Conservation (phyloP, 2,329 filamentous ascomycete species). For the Sarocladium strictum region DNA sequence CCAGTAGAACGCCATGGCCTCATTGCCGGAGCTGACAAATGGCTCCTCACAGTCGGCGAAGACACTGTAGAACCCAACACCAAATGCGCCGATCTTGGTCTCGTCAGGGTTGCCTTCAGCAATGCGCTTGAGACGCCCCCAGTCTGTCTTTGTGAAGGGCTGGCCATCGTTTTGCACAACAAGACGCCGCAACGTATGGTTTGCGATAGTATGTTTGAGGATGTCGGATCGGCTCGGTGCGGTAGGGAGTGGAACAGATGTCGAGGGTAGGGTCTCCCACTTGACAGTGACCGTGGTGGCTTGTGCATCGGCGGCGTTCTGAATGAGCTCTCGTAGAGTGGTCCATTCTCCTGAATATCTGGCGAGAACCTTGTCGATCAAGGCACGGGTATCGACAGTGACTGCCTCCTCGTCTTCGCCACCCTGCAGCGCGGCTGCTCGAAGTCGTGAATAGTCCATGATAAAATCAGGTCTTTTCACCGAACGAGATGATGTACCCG, state of each 20-base stretch:
- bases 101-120: conserved; percentile 99
- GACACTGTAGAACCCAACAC: conserved; percentile 97
- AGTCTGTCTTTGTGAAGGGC: conserved; percentile 84
- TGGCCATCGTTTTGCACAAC: conserved; percentile 90
- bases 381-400: conserved; percentile 90
- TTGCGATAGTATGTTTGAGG: conserved; percentile 74
- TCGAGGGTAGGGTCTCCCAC: conserved; percentile 85
- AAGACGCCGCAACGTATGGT: conserved; percentile 83
- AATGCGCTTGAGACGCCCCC: conserved; percentile 88
- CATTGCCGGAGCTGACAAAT: conserved; percentile 85
- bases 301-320: conserved; percentile 96
- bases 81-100: conserved; percentile 97
- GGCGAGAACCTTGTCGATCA: conserved; percentile 97
- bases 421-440: conserved; percentile 78
- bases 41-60: conserved; percentile 98
- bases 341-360: conserved; percentile 96
- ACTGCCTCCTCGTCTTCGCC: conserved; percentile 94
- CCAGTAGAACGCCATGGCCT: conserved; percentile 99
- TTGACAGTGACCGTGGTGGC: conserved; percentile 84
- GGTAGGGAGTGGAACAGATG: conserved; percentile 62
- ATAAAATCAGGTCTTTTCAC: conserved; percentile 10
- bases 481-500: neutral
- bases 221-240: conserved; percentile 62
- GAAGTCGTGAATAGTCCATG: conserved; percentile 72
- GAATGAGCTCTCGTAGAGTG: conserved; percentile 83